Conservation (phyloP, 1,139 yeast genomes). For the Kodamaea ohmeri region DNA sequence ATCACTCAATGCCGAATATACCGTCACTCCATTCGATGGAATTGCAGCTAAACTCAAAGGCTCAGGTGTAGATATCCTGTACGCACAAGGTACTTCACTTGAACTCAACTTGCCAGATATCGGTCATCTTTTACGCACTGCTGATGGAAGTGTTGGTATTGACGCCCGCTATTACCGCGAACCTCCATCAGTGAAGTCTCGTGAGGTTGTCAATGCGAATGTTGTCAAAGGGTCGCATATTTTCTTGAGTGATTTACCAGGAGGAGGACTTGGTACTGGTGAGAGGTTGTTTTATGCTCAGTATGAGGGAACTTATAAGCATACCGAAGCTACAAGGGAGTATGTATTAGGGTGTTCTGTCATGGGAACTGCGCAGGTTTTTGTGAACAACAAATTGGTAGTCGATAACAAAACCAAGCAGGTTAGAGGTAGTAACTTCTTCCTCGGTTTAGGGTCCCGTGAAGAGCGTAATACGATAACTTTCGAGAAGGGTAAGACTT, state of each 20-base stretch:
- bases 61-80: conserved; percentile 20
- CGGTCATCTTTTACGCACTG: conserved; percentile 18
- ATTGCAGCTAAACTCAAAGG: conserved; percentile 25
- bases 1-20: conserved; percentile 30
- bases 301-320: conserved; percentile 39
- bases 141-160: conserved; percentile 41
- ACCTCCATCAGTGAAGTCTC: conserved; percentile 26
- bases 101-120: conserved; percentile 33
- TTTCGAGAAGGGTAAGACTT: conserved; percentile 41
- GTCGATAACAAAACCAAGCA: conserved; percentile 59
- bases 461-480: conserved; percentile 41
- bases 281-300: conserved; percentile 34
- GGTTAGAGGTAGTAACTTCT: conserved; percentile 45
- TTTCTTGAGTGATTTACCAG: conserved; percentile 12
- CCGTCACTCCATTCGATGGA: conserved; percentile 34
- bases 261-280: conserved; percentile 5
- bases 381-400: conserved; percentile 48
- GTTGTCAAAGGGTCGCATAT: conserved; percentile 7
- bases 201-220: conserved; percentile 10
- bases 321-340: conserved; percentile 43
- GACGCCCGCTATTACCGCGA: conserved; percentile 35
- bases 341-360: conserved; percentile 52
- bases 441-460: conserved; percentile 47
- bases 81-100: conserved; percentile 33
- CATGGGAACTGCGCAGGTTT: conserved; percentile 55